phyloP scores from a whole-genome alignment of 805 yeast genomes.

The Sugiyamaella valdiviana region DNA sequence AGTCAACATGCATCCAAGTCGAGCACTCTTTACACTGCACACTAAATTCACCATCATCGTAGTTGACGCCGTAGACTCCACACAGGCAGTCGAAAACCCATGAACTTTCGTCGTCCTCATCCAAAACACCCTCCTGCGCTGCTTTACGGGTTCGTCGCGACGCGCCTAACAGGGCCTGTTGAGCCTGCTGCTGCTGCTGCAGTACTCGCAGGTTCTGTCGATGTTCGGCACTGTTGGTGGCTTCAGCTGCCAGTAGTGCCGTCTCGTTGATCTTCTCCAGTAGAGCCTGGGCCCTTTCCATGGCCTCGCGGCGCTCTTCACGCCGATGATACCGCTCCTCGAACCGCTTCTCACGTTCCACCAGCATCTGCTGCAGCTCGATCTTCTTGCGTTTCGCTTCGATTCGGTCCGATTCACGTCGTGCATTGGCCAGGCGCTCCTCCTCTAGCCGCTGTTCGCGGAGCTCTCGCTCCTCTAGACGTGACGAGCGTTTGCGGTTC shows the following conservation, averaged over 20 bases:
- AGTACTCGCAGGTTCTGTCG: conserved; percentile 13
- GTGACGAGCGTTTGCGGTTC: conserved; percentile 30
- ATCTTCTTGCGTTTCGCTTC: conserved; percentile 10
- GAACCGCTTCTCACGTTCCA: conserved; percentile 11
- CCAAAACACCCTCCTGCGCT: background rate
- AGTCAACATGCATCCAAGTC: conserved; percentile 38
- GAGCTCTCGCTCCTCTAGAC: conserved; percentile 26
- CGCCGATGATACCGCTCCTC: conserved; percentile 12
- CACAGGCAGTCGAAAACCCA: conserved; percentile 40
- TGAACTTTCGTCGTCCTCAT: conserved; percentile 11
- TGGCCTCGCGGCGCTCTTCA: conserved; percentile 8
- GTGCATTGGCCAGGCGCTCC: conserved; percentile 22
- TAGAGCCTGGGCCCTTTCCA: conserved; percentile 6
- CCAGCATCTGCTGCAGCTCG: background rate
- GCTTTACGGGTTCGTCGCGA: background rate
- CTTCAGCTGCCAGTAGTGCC: conserved; percentile 10
- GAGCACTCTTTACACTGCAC: conserved; percentile 36
- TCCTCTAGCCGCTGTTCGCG: conserved; percentile 17
- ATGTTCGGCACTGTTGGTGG: conserved; percentile 11
- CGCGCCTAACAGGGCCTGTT: background rate
- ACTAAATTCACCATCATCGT: conserved; percentile 35
- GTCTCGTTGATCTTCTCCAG: conserved; percentile 1
- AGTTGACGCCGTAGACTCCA: conserved; percentile 34
- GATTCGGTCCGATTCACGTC: conserved; percentile 14
- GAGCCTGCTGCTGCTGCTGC: conserved; percentile 9